Base-by-base conservation (phyloP, 768 basidiomycete species). In the Trametes cubensis region DNA sequence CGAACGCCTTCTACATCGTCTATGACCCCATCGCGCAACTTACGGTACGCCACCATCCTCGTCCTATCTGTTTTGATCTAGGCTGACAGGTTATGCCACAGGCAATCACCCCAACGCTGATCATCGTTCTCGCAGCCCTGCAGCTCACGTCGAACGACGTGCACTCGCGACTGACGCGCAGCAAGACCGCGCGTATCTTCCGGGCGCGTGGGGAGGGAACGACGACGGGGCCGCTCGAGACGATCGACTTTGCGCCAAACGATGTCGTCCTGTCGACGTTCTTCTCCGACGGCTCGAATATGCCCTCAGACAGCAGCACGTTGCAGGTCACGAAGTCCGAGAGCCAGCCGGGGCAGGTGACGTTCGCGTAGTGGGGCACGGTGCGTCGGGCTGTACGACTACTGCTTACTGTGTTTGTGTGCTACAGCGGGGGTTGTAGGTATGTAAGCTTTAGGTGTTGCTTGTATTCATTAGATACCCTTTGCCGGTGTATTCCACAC, bases 1-100 rank as follows among this genome's bases (percentile, higher is more conserved):
- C 66, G 20, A 75, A 74, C 60, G 71, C 72, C 17, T 73, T 77
- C 65, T 76, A 76, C 67, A 76, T 76, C 54, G 63, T 76, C n/a
- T 74, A 74, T 47, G 76, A 77, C 60, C 72, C 75, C n/a, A 72
- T 74, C 65, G 73, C 72, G 26, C 74, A 76, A 65, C 69, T 74
- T 26, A 74, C 73, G 20, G 73, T 34, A 51, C 30, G 34, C 50
- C 30, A 5, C 34, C 3, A 6, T 20, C 2, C 13, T 3, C 40
- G 10, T 50, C 26, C 45, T 11, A 18, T 26, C 15, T n/a, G 4
- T 14, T 6, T 4, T 51, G 3, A 5, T 4, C 4, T 6, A 26
- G 25, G 46, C 46, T 39, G 13, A 30, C 13, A 34, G 2, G 6
- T 25, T 47, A 6, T 14, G 23, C 40, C 18, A 15, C 50, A 74